Evolutionary conservation across 2,329 filamentous ascomycete species (phyloP).

Genomic region (Juglanconis oblonga): DNA sequence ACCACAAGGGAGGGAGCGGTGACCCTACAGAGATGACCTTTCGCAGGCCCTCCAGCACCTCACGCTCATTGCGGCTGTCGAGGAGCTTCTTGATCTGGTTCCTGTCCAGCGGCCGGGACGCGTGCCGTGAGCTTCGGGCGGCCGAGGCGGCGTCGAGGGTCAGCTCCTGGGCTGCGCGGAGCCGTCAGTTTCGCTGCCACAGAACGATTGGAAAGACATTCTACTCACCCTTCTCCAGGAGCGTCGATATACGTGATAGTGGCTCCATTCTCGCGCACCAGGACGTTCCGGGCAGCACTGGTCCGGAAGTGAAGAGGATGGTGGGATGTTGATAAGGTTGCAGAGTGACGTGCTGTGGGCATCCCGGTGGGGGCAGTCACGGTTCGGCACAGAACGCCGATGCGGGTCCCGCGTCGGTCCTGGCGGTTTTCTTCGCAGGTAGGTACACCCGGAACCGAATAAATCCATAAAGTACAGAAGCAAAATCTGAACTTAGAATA

Average conservation of each 20-base stretch:
- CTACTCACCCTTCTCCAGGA: slow-evolving; percentile 85
- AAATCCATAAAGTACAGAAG: too few species aligned
- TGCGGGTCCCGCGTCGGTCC: background rate
- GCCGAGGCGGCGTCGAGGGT: slow-evolving; percentile 95
- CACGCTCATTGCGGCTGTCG: slow-evolving; percentile 88
- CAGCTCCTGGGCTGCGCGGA: slow-evolving; percentile 76
- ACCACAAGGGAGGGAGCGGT: background rate
- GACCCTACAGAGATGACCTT: slow-evolving; percentile 78
- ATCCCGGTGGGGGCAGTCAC: background rate
- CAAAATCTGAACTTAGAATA: background rate
- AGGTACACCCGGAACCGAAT: too few species aligned
- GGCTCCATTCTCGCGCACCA: slow-evolving; percentile 71
- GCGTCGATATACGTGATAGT: slow-evolving; percentile 85
- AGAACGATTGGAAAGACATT: background rate
- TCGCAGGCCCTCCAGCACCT: slow-evolving; percentile 87
- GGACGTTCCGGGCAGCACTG: background rate
- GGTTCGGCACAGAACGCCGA: background rate
- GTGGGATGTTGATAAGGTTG: background rate
- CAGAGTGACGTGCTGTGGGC: background rate
- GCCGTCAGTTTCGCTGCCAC: slow-evolving; percentile 14
- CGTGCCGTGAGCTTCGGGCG: slow-evolving; percentile 64
- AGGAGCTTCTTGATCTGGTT: slow-evolving; percentile 90
- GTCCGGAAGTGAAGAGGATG: background rate
- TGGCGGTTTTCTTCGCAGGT: too few species aligned
- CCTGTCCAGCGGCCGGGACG: slow-evolving; percentile 67